Base-by-base conservation (phyloP, 345 rosid genomes). In the Melastoma malabathricum region DNA sequence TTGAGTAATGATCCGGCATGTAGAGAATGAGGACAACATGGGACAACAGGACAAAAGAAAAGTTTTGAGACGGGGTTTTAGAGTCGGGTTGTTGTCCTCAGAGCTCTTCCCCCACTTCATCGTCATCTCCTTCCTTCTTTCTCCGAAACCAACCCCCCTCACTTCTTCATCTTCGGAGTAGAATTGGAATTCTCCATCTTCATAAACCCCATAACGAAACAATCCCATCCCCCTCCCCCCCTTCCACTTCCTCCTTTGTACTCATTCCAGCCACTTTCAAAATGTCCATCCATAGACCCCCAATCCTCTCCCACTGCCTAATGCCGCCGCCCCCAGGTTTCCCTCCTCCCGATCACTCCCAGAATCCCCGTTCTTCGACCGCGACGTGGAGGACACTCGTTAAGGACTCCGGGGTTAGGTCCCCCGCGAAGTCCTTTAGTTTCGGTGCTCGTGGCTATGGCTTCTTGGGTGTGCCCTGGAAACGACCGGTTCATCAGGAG, bases 351-450 rank as follows among this genome's bases (percentile, higher is more conserved):
- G 57, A 64, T 52, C 61, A 49, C 52, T 67, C 59, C 49, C 62
- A 79, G 44, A 18, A 51, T 14, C 48, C 27, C 16, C 58, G 49
- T 12, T 23, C 68, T 55, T 63, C 80, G 64, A 59, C 68, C 59
- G 72, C 66, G 62, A 86, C 86, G 95, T 86, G 90, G 94, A 78
- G 84, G 71, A 81, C 70, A 77, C 48, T 58, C 18, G 83, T 87
- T 61, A 77, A 64, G 51, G 83, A 55, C 64, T 73, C 83, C 43
- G 56, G 67, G 63, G 64, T 72, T 5, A 72, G 72, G 63, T 50
- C 65, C 6, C 60, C 59, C 51, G 66, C 67, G 61, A 43, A 50
- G 44, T 20, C 55, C 47, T 3, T 18, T 9, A 23, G 56, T 68
- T 51, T n/a, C 48, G 49, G 52, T 63, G 49, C 52, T 59, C 68